Conservation (phyloP, 192 early-diverging fungal species). For the Linnemannia exigua region DNA sequence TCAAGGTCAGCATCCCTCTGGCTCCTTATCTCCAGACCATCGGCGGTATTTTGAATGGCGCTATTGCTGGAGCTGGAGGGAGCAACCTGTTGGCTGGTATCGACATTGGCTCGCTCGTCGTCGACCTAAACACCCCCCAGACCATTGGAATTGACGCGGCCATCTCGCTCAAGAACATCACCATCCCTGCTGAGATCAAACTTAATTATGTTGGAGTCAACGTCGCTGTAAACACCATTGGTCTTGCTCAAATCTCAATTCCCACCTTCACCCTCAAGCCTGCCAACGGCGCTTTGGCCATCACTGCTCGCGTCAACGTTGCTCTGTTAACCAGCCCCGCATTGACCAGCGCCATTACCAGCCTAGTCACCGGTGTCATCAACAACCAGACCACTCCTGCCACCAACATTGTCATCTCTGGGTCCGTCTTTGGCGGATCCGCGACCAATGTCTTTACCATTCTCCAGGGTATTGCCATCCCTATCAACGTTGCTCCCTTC, state of each 20-base stretch:
- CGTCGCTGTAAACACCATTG: constrained; percentile 25
- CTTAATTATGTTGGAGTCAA: constrained; percentile 33
- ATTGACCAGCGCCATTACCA: constrained; percentile 14
- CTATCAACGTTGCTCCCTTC: constrained; percentile 18
- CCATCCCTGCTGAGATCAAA: constrained; percentile 28
- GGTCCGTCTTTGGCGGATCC: constrained; percentile 24
- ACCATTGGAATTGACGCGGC: constrained; percentile 25
- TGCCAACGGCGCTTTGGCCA: constrained; percentile 11
- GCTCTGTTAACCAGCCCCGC: constrained; percentile 19
- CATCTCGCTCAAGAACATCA: constrained; percentile 32
- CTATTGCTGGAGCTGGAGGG: constrained; percentile 8
- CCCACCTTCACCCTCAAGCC: constrained; percentile 22
- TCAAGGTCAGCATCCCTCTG: constrained; percentile 24
- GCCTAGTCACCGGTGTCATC: constrained; percentile 22
- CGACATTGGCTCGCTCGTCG: constrained; percentile 26
- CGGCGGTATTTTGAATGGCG: constrained; percentile 10
- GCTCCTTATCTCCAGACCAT: constrained; percentile 32
- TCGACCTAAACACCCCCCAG: constrained; percentile 28
- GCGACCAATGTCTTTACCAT: constrained; percentile 25
- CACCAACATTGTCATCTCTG: constrained; percentile 33
- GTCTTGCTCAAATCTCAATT: constrained; percentile 16
- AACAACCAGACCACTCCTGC: constrained; percentile 28
- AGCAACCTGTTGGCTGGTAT: constrained; percentile 25
- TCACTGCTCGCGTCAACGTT: constrained; percentile 24
- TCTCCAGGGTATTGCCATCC: constrained; percentile 18